Conservation (phyloP, 129 eudicot genomes). For the Dittrichia graveolens region DNA sequence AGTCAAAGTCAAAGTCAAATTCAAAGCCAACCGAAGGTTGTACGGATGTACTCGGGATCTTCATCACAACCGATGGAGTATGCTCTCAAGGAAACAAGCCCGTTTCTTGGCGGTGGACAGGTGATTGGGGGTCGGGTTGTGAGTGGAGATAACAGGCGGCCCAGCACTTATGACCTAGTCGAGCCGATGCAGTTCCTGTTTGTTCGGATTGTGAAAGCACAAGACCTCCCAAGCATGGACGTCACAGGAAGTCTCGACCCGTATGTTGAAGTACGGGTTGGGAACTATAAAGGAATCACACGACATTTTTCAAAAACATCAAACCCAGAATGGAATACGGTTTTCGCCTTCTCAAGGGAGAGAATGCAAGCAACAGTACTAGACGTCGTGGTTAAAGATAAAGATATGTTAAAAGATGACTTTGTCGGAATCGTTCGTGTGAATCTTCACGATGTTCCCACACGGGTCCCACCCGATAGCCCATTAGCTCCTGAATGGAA, state of each 20-base stretch:
- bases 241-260: constrained; percentile 85
- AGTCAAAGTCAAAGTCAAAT: constrained; percentile 26
- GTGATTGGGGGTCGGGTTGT: constrained; percentile 76
- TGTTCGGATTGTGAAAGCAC: constrained; percentile 86
- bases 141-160: constrained; percentile 45
- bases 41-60: constrained; percentile 48
- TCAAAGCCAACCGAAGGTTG: constrained; percentile 41
- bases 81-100: constrained; percentile 77
- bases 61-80: constrained; percentile 65
- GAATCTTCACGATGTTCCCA: constrained; percentile 72
- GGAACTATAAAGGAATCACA: constrained; percentile 88
- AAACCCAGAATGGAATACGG: constrained; percentile 85
- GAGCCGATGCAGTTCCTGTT: constrained; percentile 86
- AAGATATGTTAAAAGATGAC: constrained; percentile 78
- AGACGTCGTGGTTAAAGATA: constrained; percentile 79
- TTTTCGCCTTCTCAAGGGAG: constrained; percentile 83
- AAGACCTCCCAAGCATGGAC: constrained; percentile 75
- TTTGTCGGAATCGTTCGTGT: constrained; percentile 68
- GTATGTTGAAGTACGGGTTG: constrained; percentile 82
- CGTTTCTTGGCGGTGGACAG: constrained; percentile 80
- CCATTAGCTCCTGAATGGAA: constrained; percentile 97
- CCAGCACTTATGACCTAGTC: constrained; percentile 82
- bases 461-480: constrained; percentile 93
- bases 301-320: constrained; percentile 60
- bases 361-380: constrained; percentile 70